phyloP scores from a whole-genome alignment of 2,329 filamentous ascomycete species.

The Paecilomyces sp. region DNA sequence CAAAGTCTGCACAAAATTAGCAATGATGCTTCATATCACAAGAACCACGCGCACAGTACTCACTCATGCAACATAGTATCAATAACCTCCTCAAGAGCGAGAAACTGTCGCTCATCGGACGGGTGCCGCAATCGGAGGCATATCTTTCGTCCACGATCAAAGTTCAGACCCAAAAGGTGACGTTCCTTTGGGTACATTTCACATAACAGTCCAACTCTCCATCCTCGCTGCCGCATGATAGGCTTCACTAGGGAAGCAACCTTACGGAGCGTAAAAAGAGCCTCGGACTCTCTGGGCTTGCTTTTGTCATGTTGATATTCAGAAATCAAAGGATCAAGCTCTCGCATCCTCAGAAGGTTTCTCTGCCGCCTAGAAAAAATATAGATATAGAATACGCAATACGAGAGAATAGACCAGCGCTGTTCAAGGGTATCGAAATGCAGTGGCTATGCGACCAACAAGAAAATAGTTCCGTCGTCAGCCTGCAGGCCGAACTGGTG shows the following conservation, averaged over 20 bases:
- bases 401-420: background rate
- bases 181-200: conserved; percentile 77
- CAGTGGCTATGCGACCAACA: background rate
- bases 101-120: conserved; percentile 66
- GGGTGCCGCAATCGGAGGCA: conserved; percentile 74
- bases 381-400: background rate
- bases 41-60: conserved; percentile 11
- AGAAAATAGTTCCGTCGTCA: background rate
- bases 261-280: conserved; percentile 60
- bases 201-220: conserved; percentile 69
- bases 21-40: background rate
- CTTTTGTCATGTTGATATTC: conserved; percentile 49
- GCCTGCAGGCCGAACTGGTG: background rate
- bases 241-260: conserved; percentile 87
- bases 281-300: conserved; percentile 43
- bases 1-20: conserved; percentile 47
- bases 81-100: conserved; percentile 70
- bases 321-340: conserved; percentile 42
- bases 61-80: conserved; percentile 91
- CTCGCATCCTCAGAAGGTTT: conserved; percentile 24
- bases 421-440: background rate
- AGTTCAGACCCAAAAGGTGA: conserved; percentile 74
- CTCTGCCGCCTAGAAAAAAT: background rate
- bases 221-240: conserved; percentile 80
- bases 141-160: conserved; percentile 70